Evolutionary conservation across 2,329 filamentous ascomycete genomes (phyloP).

Genomic region (Xylariaceae sp.): DNA sequence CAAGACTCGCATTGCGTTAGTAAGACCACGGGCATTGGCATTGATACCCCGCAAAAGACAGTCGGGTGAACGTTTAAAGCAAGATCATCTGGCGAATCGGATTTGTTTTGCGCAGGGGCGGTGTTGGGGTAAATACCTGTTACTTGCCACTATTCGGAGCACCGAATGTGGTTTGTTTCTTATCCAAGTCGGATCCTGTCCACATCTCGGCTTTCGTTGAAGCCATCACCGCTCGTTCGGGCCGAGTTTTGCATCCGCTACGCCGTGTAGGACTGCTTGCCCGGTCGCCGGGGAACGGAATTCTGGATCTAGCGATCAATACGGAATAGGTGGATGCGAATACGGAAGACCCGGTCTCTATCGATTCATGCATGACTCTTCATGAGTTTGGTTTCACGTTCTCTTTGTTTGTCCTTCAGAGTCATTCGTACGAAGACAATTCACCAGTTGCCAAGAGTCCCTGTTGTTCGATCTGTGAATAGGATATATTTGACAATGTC

Average conservation of each 20-base stretch:
- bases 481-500: slow-evolving; percentile 21
- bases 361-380: not conserved
- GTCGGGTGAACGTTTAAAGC: not conserved
- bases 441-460: not conserved
- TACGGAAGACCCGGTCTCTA: not conserved
- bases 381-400: not conserved
- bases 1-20: not conserved
- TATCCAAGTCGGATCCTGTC: no score
- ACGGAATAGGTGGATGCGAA: not conserved
- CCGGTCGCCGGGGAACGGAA: not conserved
- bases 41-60: not conserved
- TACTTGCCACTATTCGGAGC: no score
- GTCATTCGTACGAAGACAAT: not conserved
- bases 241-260: no score
- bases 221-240: no score
- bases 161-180: no score
- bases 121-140: no score
- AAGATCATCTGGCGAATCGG: not conserved
- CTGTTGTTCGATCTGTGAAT: not conserved
- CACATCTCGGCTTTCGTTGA: no score
- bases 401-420: not conserved
- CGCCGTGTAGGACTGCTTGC: not conserved
- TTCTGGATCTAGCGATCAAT: not conserved
- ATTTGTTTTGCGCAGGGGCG: not conserved
- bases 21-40: not conserved